Evolutionary conservation across 2,329 filamentous ascomycete species (phyloP), one percentile per base, ranked within the genome.

Genomic region (Nannizziopsis arthrosporioides): DNA sequence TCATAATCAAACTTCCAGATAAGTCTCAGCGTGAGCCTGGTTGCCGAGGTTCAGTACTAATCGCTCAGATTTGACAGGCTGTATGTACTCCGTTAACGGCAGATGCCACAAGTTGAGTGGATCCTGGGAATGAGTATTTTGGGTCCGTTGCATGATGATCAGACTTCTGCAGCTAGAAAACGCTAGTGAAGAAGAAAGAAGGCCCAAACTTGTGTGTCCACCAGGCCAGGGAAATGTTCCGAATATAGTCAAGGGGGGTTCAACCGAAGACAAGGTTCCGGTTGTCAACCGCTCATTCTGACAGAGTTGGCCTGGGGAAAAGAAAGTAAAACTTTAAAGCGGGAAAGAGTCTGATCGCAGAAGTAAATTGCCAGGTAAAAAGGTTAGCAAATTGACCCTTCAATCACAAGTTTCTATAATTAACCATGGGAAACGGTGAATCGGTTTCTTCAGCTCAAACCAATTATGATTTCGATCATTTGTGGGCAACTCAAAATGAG

Each of bases 81-180:
- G 44, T 40, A 40, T 46, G 44, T 40, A 40, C 22, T 27, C 22
- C 22, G 22, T 27, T 27, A 27, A 46, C 44, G 44, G 36, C 44
- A 46, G 44, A 46, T 46, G 38, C 36, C 36, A 40, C 22, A 10
- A 40, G 32, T 18, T 12, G 12, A 18, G 44, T 46, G 44, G 44
- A 34, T 11, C 44, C 36, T 38, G 39, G 38, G 14, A 46, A 3
- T 32, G 19, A 35, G 31, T 38, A 31, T 38, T 22, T 45, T 45
- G 43, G 43, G 19, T 19, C 34, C 44, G 44, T 32, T 46, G 31
- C 36, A 40, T 34, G 44, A 40, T 37, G 44, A 46, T 46, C 44
- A 46, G 44, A 22, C 44, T 46, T 46, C 44, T 46, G 44, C 44
- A 40, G 44, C 44, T 46, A 46, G 44, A 46, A 40, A 46, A 46